A percentile compares a stretch with the other conserved stretches of the same genome.
Evolutionary conservation across 1,284 basidiomycete genomes (phyloP).

Genomic region (Coniferiporia sulphurascens): DNA sequence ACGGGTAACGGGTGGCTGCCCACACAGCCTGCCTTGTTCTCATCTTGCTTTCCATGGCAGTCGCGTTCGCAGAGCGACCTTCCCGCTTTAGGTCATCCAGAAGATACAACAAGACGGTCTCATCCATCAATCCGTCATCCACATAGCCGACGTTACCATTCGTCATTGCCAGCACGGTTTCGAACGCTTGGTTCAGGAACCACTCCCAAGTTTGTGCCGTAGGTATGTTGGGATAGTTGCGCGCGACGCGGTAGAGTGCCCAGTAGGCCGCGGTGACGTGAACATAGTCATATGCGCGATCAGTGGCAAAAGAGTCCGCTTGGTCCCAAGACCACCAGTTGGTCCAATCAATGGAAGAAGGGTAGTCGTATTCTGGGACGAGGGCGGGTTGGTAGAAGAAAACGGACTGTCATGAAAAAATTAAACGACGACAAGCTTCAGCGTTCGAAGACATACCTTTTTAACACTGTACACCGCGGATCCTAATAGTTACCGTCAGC

Average conservation of each 20-base stretch:
- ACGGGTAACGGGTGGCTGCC: conserved; percentile 50
- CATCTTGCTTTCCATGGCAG: conserved; percentile 45
- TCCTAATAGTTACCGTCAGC: conserved; percentile 29
- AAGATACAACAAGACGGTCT: conserved; percentile 46
- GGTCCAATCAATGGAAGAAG: conserved; percentile 44
- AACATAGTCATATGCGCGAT: conserved; percentile 57
- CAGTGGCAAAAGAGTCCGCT: conserved; percentile 42
- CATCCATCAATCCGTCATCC: conserved; percentile 52
- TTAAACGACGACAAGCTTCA: neutral
- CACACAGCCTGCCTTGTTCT: conserved; percentile 38
- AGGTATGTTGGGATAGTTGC: conserved; percentile 50
- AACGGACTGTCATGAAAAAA: conserved; percentile 35
- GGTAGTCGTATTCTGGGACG: conserved; percentile 45
- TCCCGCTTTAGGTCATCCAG: conserved; percentile 51
- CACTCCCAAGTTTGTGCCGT: conserved; percentile 47
- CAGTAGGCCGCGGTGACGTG: conserved; percentile 55
- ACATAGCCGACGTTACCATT: conserved; percentile 42
- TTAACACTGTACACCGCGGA: conserved; percentile 32
- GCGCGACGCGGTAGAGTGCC: conserved; percentile 53
- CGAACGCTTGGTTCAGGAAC: conserved; percentile 52
- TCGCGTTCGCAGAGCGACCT: conserved; percentile 45
- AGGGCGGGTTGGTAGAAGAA: conserved; percentile 49
- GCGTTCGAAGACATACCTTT: conserved; percentile 33
- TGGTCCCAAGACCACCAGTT: conserved; percentile 59
- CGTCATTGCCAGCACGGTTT: conserved; percentile 47